Evolutionary conservation across 495 filamentous ascomycete species (phyloP), one percentile per base, ranked within the genome.

Genomic region (Daldinia vernicosa): DNA sequence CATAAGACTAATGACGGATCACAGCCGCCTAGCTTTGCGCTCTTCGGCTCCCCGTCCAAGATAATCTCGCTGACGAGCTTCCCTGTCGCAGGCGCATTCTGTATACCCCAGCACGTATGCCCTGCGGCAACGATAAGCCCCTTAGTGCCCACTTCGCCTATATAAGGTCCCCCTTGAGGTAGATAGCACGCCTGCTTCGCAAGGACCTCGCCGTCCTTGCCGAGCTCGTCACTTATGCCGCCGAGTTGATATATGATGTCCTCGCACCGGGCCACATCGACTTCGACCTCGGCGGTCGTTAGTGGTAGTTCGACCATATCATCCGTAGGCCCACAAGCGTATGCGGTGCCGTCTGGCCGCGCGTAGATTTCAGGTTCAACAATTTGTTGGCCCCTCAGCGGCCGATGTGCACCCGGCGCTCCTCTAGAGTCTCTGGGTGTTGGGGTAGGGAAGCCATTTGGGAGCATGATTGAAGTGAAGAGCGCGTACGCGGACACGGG

Each of bases 71-170:
- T 91, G 63, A 97, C 89, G 43, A 93, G 76, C 83, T 92, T 91
- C 4, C 93, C 93, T 33, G 93, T 96, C 15, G 88, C 93, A 6
- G 92, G 91, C 28, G 87, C 92, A 81, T 97, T 97, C 76, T 95
- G 93, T 60, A 97, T 95, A 8, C 93, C 93, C 93, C 93, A 96
- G 76, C 93, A 95, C 1, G 90, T 94, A 79, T 97, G 93, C 14
- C 93, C 93, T 7, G 91, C 85, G 6, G 93, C 93, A 69, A 97
- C 81, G 50, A 93, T 82, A 19, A 95, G 76, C 0, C 93, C 93
- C 63, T 90, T 89, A 2, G 88, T 87, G 3, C 87, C 86, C 26
- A 92, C 91, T 67, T 88, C 75, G 0, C 91, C 93, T 47, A 96
- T 87, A 60, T 94, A 79, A 19, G 93, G 93, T 0, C 92, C 93